Evolutionary conservation across 345 rosid genomes (phyloP), one percentile per base, ranked within the genome.

Genomic region (Crucihimalaya himalaica): DNA sequence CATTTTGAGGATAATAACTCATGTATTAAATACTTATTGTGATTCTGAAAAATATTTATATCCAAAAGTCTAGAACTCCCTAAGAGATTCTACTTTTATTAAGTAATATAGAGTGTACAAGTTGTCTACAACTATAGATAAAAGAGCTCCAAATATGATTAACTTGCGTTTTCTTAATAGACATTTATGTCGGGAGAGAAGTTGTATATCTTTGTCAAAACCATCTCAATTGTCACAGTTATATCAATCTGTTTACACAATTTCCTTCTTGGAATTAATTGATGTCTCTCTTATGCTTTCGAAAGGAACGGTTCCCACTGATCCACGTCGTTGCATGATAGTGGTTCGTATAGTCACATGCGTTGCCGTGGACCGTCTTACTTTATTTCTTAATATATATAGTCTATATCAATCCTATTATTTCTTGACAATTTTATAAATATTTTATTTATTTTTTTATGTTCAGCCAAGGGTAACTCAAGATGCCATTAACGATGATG

Each of bases 261-360:
- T 2, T 45, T 50, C 66, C 20, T n/a, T n/a, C 5, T n/a, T 34
- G 69, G 23, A 52, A 46, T 21, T 6, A 48, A 48, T 32, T 53
- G 57, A 68, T 68, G 57, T 32, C 21, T 51, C 21, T 60, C 52
- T 42, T 76, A 76, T 76, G 43, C 34, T 46, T 34, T 13, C 8
- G 23, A 63, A 65, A 64, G 56, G 25, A 48, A 71, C 72, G 80
- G 68, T 65, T 57, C 46, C 15, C 14, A 57, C 54, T 70, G 20
- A 70, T 64, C 76, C 80, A 77, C 80, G 80, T 56, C 76, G 61
- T 70, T 63, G 76, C 67, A 63, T 64, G 66, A 40, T 76, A 43
- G 51, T 70, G 40, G 71, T 65, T 77, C 76, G 32, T 29, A 50
- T 75, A 39, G 50, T 77, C 80, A 77, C 80, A 77, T 77, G 80